These are phyloP conservation scores for Dendrobium catenatum DNA, from an alignment of 106 monocot species.

Conservation along the genomic window DNA sequence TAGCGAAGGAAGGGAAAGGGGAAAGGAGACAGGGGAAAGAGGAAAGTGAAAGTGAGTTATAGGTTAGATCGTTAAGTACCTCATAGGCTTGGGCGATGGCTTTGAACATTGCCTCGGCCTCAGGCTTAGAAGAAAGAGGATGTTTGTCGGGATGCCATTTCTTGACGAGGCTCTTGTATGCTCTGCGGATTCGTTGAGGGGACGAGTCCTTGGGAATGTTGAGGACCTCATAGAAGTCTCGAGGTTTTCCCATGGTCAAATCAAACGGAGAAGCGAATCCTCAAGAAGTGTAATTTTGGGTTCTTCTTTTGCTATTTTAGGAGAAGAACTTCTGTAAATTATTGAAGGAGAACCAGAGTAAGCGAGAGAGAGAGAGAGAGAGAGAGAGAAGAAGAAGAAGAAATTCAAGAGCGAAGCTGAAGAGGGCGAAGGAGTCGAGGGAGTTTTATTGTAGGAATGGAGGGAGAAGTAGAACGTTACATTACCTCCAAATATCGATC, in stretches of 20 bases:
- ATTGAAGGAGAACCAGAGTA: background rate
- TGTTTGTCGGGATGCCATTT: conserved; percentile 81
- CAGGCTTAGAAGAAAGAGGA: conserved; percentile 42
- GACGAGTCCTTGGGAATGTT: conserved; percentile 42
- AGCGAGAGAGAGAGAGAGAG: background rate
- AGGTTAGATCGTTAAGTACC: conserved; percentile 9
- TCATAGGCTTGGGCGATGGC: conserved; percentile 60
- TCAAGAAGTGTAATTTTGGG: background rate
- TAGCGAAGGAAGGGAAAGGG: background rate
- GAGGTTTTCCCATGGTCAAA: conserved; percentile 10
- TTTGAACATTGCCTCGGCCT: conserved; percentile 57
- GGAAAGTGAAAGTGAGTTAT: too few relatives aligned
- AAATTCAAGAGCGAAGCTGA: background rate
- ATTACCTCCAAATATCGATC: too few relatives aligned
- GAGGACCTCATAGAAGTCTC: conserved; percentile 40
- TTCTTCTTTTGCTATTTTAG: background rate
- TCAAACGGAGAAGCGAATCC: background rate
- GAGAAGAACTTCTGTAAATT: background rate
- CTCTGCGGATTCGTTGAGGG: conserved; percentile 39
- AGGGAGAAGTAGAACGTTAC: too few relatives aligned
- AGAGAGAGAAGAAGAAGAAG: background rate
- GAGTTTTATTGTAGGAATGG: too few relatives aligned
- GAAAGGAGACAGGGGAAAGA: background rate
- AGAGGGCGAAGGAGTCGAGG: background rate
- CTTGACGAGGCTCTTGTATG: conserved; percentile 41